phyloP scores from a whole-genome alignment of 1,139 yeast genomes.

The Blastobotrys aristatus region DNA sequence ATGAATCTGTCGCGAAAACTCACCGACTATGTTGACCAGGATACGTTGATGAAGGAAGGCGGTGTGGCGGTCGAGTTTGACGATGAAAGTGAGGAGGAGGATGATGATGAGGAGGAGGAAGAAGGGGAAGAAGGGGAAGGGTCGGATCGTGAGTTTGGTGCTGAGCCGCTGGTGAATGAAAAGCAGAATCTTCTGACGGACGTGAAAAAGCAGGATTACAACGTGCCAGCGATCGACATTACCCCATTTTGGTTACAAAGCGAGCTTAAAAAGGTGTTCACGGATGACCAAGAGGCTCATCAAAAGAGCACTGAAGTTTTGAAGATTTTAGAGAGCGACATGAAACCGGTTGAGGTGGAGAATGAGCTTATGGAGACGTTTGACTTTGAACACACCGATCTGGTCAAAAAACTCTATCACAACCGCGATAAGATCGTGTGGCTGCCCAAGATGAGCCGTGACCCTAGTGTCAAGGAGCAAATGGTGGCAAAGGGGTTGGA shows the following conservation, averaged over 20 bases:
- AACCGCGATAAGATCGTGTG: constrained; percentile 54
- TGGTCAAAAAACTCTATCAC: constrained; percentile 46
- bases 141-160: constrained; percentile 33
- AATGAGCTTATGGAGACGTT: constrained; percentile 47
- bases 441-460: constrained; percentile 44
- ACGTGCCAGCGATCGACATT: constrained; percentile 36
- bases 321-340: constrained; percentile 35
- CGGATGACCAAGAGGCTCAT: constrained; percentile 37
- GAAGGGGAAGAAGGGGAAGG: constrained; percentile 30
- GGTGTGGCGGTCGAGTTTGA: constrained; percentile 44
- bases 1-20: constrained; percentile 49
- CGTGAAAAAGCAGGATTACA: constrained; percentile 27
- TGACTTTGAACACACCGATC: constrained; percentile 46
- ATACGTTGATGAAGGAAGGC: constrained; percentile 37
- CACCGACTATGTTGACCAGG: constrained; percentile 48
- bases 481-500: constrained; percentile 36
- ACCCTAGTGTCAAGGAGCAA: constrained; percentile 33
- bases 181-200: constrained; percentile 19
- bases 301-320: constrained; percentile 35
- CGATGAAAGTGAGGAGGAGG: constrained; percentile 37
- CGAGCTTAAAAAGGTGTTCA: constrained; percentile 35
- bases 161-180: constrained; percentile 27
- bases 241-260: constrained; percentile 52
- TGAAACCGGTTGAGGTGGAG: constrained; percentile 45
- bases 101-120: constrained; percentile 33